Conservation (phyloP, 768 basidiomycete genomes). For the Tricholoma sp. region DNA sequence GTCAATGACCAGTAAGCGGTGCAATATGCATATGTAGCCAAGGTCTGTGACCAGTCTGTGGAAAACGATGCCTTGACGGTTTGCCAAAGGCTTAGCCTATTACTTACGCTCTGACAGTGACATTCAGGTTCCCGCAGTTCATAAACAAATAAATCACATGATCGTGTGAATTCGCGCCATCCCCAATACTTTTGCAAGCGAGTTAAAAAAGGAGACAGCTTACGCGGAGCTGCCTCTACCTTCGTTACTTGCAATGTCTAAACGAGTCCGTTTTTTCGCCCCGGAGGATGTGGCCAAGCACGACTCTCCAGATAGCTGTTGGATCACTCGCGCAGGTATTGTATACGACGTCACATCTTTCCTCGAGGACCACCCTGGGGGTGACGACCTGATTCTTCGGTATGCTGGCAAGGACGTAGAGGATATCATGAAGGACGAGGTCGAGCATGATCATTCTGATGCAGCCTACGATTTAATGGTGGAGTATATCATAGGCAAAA, state of each 20-base stretch:
- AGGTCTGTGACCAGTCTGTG: too few relatives aligned
- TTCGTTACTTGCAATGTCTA: conserved; percentile 43
- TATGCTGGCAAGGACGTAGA: conserved; percentile 85
- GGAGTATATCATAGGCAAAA: conserved; percentile 79
- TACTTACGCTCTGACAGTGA: too few relatives aligned
- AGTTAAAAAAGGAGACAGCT: conserved; percentile 13
- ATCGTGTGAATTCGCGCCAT: conserved; percentile 6
- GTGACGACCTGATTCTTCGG: conserved; percentile 83
- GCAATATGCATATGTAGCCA: too few relatives aligned
- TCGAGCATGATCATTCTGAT: conserved; percentile 86
- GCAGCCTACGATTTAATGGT: conserved; percentile 89
- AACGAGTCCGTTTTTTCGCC: conserved; percentile 70
- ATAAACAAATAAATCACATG: conserved; percentile 11
- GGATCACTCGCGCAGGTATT: conserved; percentile 75
- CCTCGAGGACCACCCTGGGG: conserved; percentile 87
- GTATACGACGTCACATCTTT: conserved; percentile 91
- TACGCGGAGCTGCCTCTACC: neutral
- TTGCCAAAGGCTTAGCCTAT: too few relatives aligned
- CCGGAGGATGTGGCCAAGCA: conserved; percentile 69
- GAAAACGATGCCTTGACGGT: too few relatives aligned
- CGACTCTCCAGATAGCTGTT: conserved; percentile 59
- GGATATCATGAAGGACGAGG: conserved; percentile 70
- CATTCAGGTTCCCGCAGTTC: too few relatives aligned
- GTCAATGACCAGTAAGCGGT: too few relatives aligned
- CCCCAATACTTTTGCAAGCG: neutral